Evolutionary conservation across 495 filamentous ascomycete genomes (phyloP), one percentile per base, ranked within the genome.

Genomic region (Chaetomium cochliodes): DNA sequence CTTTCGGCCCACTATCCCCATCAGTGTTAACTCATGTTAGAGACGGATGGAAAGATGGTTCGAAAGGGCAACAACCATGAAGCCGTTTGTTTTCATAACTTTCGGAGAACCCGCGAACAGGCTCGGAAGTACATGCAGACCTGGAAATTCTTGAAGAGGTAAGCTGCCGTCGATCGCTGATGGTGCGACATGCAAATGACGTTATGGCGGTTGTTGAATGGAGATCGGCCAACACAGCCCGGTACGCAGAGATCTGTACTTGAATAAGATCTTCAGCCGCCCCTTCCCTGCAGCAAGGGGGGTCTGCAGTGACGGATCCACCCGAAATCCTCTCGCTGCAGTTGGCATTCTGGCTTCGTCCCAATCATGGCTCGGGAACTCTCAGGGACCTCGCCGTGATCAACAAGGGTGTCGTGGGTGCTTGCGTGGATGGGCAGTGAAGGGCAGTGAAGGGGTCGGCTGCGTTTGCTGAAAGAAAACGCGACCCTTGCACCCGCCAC

Each of bases 111-210:
- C 41, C 41, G 41, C 11, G 41, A 44, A 0, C 13, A 18, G 13
- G 41, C 13, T 37, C 33, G 33, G 33, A 37, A 12, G 6, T 11
- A 37, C 33, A 11, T 37, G 5, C 8, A 37, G 33, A 11, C n/a
- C 8, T 50, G 46, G 26, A 44, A 41, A 44, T 16, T 9, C 8
- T 44, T 20, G 25, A 49, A 37, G 26, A 61, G 42, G 11, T 44
- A 18, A 30, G 46, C 16, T 26, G 2, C 33, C 3, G 46, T 22
- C 33, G 47, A 61, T 61, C 46, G 33, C 30, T 20, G 18, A 25
- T 41, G 33, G 58, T 52, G 42, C 46, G 26, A 41, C 11, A 51
- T 41, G 20, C 5, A 51, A 37, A 61, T 61, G 47, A 61, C 58
- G 58, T 61, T 61, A 18, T 16, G 16, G 58, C 22, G 58, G 44